Evolutionary conservation across 352 stramenopile species (phyloP).

Genomic region (Globisporangium takayamanum): DNA sequence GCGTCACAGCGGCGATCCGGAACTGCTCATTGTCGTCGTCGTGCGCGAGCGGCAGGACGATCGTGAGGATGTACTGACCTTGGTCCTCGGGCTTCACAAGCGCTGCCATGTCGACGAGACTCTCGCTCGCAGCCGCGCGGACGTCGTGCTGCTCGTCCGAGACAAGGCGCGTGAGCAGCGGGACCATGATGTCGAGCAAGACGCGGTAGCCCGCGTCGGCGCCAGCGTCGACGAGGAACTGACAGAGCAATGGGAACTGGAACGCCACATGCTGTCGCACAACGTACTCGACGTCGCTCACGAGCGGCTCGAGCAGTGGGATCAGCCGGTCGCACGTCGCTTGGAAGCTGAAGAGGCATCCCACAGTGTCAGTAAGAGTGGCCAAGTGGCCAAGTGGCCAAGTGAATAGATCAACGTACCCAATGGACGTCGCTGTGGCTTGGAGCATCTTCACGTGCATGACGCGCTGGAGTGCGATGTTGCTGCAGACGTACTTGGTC

Average conservation of each 20-base stretch:
- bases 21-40: conserved; percentile 91
- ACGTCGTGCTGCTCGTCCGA: conserved; percentile 88
- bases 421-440: conserved; percentile 77
- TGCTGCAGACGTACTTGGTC: conserved; percentile 92
- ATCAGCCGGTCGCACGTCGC: conserved; percentile 83
- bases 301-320: conserved; percentile 83
- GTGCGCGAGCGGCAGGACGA: conserved; percentile 89
- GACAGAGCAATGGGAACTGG: conserved; percentile 82
- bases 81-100: conserved; percentile 88
- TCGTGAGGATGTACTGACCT: conserved; percentile 87
- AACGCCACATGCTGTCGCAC: conserved; percentile 92
- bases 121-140: conserved; percentile 76
- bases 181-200: conserved; percentile 76
- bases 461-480: conserved; percentile 95
- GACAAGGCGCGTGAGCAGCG: conserved; percentile 63
- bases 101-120: conserved; percentile 80
- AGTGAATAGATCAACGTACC: conserved; percentile 20
- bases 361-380: neutral
- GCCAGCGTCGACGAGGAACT: conserved; percentile 48
- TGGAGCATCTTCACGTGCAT: conserved; percentile 96
- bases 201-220: conserved; percentile 57
- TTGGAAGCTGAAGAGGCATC: conserved; percentile 46
- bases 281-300: conserved; percentile 90
- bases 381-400: neutral
- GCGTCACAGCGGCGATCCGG: conserved; percentile 87